Evolutionary conservation across 2,329 filamentous ascomycete species (phyloP).

Genomic region (Neoarthrinium moseri): DNA sequence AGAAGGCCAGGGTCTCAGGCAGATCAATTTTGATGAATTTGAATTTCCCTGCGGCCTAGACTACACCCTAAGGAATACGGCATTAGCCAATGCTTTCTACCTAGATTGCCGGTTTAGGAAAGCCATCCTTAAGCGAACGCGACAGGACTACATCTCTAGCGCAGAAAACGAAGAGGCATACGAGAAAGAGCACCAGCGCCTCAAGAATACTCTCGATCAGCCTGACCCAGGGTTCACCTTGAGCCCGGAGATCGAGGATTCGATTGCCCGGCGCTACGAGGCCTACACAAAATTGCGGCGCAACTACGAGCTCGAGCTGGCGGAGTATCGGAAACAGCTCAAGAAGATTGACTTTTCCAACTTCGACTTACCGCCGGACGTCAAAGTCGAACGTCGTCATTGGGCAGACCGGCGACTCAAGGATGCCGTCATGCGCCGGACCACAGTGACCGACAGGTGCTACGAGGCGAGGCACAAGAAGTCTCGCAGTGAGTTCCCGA

Average conservation of each 20-base stretch:
- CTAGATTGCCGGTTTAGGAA: background rate
- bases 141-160: background rate
- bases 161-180: background rate
- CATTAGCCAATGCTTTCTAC: background rate
- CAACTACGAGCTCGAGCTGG: background rate
- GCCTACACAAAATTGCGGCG: background rate
- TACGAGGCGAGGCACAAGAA: background rate
- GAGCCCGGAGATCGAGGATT: background rate
- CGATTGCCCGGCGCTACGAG: background rate
- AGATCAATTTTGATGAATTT: background rate
- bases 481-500: background rate
- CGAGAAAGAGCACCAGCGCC: conserved; percentile 1
- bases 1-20: background rate
- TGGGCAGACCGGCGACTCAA: background rate
- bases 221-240: background rate
- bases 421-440: background rate
- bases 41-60: conserved; percentile 2
- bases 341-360: background rate
- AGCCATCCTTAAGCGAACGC: background rate
- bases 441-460: background rate
- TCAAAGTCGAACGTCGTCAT: background rate
- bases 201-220: background rate
- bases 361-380: background rate
- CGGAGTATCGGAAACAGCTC: background rate
- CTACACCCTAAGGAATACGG: too few species aligned